Percentiles rank a stretch among this genome's conserved stretches.
phyloP scores from a whole-genome alignment of 192 early-diverging fungal genomes.

The Lobosporangium transversale region DNA sequence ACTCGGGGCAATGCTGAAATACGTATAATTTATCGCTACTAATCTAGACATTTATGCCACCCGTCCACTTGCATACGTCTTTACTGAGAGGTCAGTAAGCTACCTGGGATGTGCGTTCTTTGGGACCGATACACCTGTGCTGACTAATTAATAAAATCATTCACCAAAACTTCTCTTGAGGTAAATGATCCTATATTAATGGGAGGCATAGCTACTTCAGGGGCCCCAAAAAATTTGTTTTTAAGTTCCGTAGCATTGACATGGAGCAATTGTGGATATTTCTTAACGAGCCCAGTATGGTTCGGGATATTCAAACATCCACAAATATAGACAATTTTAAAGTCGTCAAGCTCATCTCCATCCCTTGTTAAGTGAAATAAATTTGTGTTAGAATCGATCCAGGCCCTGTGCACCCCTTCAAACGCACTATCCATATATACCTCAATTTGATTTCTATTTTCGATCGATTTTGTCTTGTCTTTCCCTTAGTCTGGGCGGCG shows the following conservation, averaged over 20 bases:
- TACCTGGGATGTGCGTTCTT: too few relatives aligned
- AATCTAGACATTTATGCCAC: too few relatives aligned
- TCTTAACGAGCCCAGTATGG: neutral
- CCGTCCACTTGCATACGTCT: too few relatives aligned
- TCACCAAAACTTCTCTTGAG: too few relatives aligned
- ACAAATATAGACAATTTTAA: slow-evolving; percentile 4
- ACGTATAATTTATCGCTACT: too few relatives aligned
- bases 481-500: neutral
- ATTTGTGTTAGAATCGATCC: neutral
- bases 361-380: neutral
- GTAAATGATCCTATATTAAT: too few relatives aligned
- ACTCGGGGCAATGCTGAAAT: too few relatives aligned
- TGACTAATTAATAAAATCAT: too few relatives aligned
- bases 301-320: neutral
- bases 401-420: neutral
- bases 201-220: too few relatives aligned
- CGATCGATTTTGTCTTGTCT: neutral
- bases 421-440: neutral
- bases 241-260: neutral
- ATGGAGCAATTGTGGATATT: slow-evolving; percentile 1
- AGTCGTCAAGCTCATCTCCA: neutral
- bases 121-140: too few relatives aligned
- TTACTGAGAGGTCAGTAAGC: too few relatives aligned
- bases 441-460: slow-evolving; percentile 1
- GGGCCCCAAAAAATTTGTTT: neutral